Evolutionary conservation across 345 rosid genomes (phyloP).

Genomic region (Eucalyptus shirleyi): DNA sequence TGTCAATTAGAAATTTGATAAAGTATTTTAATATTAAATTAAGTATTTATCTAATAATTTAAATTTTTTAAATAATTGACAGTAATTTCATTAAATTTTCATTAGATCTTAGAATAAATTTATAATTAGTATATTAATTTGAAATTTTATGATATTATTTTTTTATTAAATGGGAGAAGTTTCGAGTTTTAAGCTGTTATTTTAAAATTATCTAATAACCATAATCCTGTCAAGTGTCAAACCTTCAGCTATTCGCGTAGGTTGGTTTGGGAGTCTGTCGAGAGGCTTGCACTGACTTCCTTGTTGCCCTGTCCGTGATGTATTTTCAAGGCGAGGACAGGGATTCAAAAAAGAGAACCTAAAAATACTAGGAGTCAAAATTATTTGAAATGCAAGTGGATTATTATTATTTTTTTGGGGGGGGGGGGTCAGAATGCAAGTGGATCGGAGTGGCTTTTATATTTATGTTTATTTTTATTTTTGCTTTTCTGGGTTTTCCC

Average conservation of each 20-base stretch:
- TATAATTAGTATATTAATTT: too few species aligned
- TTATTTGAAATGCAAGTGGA: background rate
- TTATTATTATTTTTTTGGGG: too few species aligned
- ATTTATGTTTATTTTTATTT: background rate
- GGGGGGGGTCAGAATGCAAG: background rate
- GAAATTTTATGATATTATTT: too few species aligned
- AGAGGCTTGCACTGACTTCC: background rate
- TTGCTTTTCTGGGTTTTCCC: background rate
- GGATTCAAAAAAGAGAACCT: background rate
- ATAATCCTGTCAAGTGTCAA: background rate
- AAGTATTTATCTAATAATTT: fast-evolving
- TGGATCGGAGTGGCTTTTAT: too few species aligned
- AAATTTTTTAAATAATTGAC: fast-evolving
- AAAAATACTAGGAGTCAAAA: background rate
- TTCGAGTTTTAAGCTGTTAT: background rate
- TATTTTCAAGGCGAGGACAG: background rate
- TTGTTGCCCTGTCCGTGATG: background rate
- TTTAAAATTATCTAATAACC: background rate
- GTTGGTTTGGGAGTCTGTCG: background rate
- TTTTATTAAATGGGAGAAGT: background rate
- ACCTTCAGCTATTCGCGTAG: background rate
- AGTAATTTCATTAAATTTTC: fast-evolving
- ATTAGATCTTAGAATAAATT: too few species aligned
- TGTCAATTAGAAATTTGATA: fast-evolving
- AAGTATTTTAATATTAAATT: too few species aligned